Base-by-base conservation (phyloP, 2,329 filamentous ascomycete genomes). In the Akanthomyces dipterigenus region DNA sequence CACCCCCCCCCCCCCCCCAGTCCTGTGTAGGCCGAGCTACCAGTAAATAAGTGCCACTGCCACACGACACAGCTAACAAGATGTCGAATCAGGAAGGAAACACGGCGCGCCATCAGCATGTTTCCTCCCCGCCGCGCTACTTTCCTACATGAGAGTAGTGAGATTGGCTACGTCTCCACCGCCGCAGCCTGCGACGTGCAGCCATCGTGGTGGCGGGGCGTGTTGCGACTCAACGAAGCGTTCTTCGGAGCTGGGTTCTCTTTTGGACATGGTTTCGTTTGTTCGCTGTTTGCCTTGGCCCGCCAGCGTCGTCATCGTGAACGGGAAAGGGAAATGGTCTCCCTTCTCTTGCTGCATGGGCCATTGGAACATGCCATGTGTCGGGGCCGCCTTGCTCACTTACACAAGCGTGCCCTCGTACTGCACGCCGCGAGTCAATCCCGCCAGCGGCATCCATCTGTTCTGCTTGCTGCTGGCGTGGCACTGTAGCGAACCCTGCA, bases 191-290 rank as follows among this genome's bases (percentile, higher is more conserved):
- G 34, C 42, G 26, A 51, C 48, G 9, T 34, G 50, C 34, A 38
- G n/a, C 24, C 24, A 22, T 36, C n/a, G 20, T 38, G 43, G 38
- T 45, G 57, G 48, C 45, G 57, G 57, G 48, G 57, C 20, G 48
- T 46, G 48, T 38, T 45, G 4, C n/a, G n/a, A n/a, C n/a, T n/a
- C 16, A 20, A 12, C 16, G 18, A 34, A 36, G 5, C 9, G 18
- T 34, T 34, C 22, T 5, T 60, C 56, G 56, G 56, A 45, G 56
- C 36, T 60, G 48, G 56, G 48, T 60, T 51, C 48, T 53, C 20
- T 40, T 45, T 45, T 45, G 22, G 48, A 45, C 38, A 45, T 36
- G 46, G 26, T 8, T 20, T 28, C 38, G 38, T 45, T 53, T 60
- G n/a, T 34, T 22, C 18, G 18, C 20, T 54, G n/a, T 14, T 42